These are phyloP conservation scores for Cyclaneusma minus DNA, from an alignment of 2,329 filamentous ascomycete species.

Conservation along the genomic window DNA sequence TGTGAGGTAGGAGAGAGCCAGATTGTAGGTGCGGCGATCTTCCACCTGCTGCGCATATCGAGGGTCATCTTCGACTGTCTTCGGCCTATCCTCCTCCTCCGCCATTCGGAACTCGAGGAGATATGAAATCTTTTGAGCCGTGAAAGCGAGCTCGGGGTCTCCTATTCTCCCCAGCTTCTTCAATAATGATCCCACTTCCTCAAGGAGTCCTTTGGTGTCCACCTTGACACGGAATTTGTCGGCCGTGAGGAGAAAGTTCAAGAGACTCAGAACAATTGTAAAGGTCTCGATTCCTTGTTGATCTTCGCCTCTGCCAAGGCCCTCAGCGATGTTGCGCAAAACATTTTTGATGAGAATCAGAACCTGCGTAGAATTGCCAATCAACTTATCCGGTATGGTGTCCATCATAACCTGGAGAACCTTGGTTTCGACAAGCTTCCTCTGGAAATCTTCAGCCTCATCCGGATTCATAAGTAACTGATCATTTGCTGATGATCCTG, in stretches of 20 bases:
- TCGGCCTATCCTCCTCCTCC: conserved; percentile 21
- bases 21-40: conserved; percentile 43
- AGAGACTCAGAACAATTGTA: conserved; percentile 39
- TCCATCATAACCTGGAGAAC: conserved; percentile 51
- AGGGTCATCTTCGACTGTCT: conserved; percentile 10
- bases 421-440: conserved; percentile 39
- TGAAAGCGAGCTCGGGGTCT: conserved; percentile 29
- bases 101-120: conserved; percentile 39
- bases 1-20: conserved; percentile 50
- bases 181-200: conserved; percentile 32
- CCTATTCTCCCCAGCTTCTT: conserved; percentile 17
- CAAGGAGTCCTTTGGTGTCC: conserved; percentile 22
- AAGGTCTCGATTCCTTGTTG: conserved; percentile 28
- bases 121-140: conserved; percentile 38
- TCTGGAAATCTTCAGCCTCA: conserved; percentile 24
- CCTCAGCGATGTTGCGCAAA: conserved; percentile 19
- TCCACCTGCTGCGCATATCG: conserved; percentile 31
- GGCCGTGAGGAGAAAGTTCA: conserved; percentile 43
- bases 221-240: conserved; percentile 36
- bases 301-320: conserved; percentile 22
- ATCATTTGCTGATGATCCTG: conserved; percentile 6
- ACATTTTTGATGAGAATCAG: conserved; percentile 48
- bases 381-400: conserved; percentile 44
- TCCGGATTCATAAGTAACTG: conserved; percentile 18
- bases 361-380: conserved; percentile 47